These are phyloP conservation scores for Yamadazyma kanchanaburiensis DNA, from an alignment of 1,139 yeast species.

Conservation along the genomic window DNA sequence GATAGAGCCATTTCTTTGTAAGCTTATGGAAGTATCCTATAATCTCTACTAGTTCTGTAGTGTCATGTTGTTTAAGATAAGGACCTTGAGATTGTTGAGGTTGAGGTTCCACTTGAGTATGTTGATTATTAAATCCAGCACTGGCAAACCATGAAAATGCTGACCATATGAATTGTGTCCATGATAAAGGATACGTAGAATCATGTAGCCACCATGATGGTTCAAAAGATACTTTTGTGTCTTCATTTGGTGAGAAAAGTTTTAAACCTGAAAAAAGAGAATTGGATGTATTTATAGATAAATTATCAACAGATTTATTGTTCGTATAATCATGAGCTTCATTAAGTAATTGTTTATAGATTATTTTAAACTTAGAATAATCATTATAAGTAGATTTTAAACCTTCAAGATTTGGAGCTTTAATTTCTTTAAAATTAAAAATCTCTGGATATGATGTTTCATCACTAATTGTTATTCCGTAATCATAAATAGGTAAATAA, in stretches of 20 bases:
- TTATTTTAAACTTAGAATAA: slow-evolving; percentile 33
- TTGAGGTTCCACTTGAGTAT: slow-evolving; percentile 5
- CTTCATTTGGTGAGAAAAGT: slow-evolving; percentile 4
- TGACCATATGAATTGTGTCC: slow-evolving; percentile 66
- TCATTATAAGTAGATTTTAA: slow-evolving; percentile 34
- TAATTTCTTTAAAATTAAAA: slow-evolving; percentile 10
- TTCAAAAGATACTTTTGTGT: slow-evolving; percentile 15
- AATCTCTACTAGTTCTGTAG: slow-evolving; percentile 23
- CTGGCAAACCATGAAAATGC: slow-evolving; percentile 85
- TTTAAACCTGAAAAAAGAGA: slow-evolving; percentile 15
- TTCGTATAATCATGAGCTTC: slow-evolving; percentile 16
- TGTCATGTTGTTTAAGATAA: slow-evolving; percentile 9
- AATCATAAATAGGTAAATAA: slow-evolving; percentile 58
- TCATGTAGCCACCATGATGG: slow-evolving; percentile 44
- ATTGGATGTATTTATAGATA: slow-evolving; percentile 20
- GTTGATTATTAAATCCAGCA: slow-evolving; percentile 51
- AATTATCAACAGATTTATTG: slow-evolving; percentile 19
- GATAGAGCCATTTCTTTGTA: slow-evolving; percentile 42
- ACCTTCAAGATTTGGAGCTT: slow-evolving; percentile 7
- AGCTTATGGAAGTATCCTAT: slow-evolving; percentile 57
- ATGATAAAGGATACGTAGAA: slow-evolving; percentile 52
- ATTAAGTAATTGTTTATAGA: slow-evolving; percentile 26
- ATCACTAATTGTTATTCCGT: slow-evolving; percentile 32
- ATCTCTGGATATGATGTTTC: slow-evolving; percentile 14
- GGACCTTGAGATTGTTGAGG: slow-evolving; percentile 2